phyloP scores from a whole-genome alignment of 1,139 yeast species.

The Kodamaea fungicola region DNA sequence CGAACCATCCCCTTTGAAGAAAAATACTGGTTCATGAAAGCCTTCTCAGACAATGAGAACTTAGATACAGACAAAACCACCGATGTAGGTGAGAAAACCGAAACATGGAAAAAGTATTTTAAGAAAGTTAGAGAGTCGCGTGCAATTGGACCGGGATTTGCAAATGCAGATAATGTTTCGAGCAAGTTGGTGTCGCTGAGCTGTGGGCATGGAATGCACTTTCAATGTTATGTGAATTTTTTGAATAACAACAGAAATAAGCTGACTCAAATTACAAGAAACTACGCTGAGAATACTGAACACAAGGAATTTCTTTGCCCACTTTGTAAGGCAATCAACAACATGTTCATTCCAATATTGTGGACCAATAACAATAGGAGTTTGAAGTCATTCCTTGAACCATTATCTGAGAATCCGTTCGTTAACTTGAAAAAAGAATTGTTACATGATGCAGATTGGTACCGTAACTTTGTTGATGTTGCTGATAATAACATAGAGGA shows the following conservation, averaged over 20 bases:
- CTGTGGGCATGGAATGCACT: conserved; percentile 95
- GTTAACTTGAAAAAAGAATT: conserved; percentile 12
- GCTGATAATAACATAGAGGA: conserved; percentile 24
- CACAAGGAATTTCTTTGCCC: conserved; percentile 84
- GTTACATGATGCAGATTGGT: conserved; percentile 28
- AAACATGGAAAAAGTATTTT: conserved; percentile 39
- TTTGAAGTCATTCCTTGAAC: conserved; percentile 19
- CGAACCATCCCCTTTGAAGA: conserved; percentile 63
- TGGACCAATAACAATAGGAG: conserved; percentile 42
- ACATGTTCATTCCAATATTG: conserved; percentile 74
- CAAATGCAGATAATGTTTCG: conserved; percentile 36
- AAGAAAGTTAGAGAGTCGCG: conserved; percentile 29
- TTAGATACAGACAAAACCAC: conserved; percentile 39
- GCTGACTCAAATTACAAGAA: conserved; percentile 74
- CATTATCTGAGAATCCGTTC: conserved; percentile 13
- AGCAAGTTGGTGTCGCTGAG: conserved; percentile 63
- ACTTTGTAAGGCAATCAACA: conserved; percentile 82
- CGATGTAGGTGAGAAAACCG: conserved; percentile 8
- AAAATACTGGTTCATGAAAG: conserved; percentile 62
- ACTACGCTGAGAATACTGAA: conserved; percentile 71
- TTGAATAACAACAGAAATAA: conserved; percentile 50
- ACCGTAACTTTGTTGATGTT: conserved; percentile 18
- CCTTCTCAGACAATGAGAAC: conserved; percentile 54
- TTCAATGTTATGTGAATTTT: conserved; percentile 67
- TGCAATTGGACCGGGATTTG: conserved; percentile 73